Conservation (phyloP, 805 yeast genomes). For the Nakazawaea peltata region DNA sequence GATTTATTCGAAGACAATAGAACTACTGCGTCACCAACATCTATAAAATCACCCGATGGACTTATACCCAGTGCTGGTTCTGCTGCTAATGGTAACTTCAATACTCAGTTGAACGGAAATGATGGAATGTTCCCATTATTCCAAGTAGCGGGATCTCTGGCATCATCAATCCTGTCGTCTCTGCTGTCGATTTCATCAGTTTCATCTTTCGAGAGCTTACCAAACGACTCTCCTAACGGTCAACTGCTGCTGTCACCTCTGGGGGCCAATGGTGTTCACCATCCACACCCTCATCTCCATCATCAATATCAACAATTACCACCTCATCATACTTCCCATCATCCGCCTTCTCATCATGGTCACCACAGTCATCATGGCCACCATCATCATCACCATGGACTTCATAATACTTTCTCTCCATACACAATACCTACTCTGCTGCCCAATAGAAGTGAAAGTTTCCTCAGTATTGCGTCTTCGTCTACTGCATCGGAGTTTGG, state of each 20-base stretch:
- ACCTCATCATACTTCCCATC: constrained; percentile 6
- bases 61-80: not conserved
- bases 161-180: not conserved
- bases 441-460: constrained; percentile 6
- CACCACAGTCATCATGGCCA: no score
- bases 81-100: constrained; percentile 1
- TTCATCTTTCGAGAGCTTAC: not conserved
- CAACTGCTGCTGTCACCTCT: no score
- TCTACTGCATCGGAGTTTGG: constrained; percentile 3
- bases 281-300: constrained; percentile 3
- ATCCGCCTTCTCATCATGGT: not conserved
- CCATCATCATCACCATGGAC: constrained; percentile 1
- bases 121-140: constrained; percentile 5
- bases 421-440: no score
- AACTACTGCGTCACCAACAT: no score
- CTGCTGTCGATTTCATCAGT: not conserved
- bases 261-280: no score
- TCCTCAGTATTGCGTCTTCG: constrained; percentile 3
- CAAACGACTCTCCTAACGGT: no score
- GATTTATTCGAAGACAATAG: constrained; percentile 7
- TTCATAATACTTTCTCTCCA: constrained; percentile 9
- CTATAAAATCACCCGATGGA: not conserved
- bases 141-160: not conserved
- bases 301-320: constrained; percentile 11
- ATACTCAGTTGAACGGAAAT: no score